Evolutionary conservation across 345 rosid genomes (phyloP).

Genomic region (Mangifera indica): DNA sequence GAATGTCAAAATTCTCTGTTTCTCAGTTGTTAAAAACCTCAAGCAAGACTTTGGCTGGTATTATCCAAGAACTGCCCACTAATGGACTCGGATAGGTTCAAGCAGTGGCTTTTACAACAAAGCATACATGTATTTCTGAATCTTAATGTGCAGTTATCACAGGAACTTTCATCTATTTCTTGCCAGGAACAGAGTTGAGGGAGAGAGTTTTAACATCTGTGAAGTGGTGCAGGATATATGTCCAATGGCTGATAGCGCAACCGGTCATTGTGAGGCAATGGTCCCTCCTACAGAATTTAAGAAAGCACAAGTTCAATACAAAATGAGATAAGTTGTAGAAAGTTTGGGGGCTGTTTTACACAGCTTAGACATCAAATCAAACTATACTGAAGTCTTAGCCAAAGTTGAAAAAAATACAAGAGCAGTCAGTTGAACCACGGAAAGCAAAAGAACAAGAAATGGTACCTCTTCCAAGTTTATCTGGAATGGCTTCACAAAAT

Average conservation of each 20-base stretch:
- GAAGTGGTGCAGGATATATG: slow-evolving; percentile 78
- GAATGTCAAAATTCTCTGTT: neutral
- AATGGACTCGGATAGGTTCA: neutral
- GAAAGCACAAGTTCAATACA: slow-evolving; percentile 12
- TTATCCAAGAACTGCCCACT: neutral
- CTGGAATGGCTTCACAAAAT: slow-evolving; percentile 84
- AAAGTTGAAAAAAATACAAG: too few species aligned
- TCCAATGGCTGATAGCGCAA: slow-evolving; percentile 72
- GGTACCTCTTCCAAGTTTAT: slow-evolving; percentile 68
- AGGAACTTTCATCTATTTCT: slow-evolving; percentile 9
- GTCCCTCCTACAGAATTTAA: slow-evolving; percentile 57
- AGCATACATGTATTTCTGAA: neutral
- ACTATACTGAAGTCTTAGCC: too few species aligned
- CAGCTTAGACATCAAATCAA: too few species aligned
- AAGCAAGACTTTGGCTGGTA: neutral
- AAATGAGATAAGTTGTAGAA: neutral
- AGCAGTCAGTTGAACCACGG: too few species aligned
- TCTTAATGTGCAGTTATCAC: neutral
- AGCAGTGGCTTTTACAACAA: neutral
- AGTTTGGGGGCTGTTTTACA: too few species aligned
- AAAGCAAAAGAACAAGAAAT: slow-evolving; percentile 2
- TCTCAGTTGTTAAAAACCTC: neutral
- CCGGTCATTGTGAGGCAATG: slow-evolving; percentile 61
- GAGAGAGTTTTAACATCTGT: slow-evolving; percentile 44
- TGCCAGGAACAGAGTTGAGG: neutral